Base-by-base conservation (phyloP, 495 filamentous ascomycete species). In the Durotheca rogersii region DNA sequence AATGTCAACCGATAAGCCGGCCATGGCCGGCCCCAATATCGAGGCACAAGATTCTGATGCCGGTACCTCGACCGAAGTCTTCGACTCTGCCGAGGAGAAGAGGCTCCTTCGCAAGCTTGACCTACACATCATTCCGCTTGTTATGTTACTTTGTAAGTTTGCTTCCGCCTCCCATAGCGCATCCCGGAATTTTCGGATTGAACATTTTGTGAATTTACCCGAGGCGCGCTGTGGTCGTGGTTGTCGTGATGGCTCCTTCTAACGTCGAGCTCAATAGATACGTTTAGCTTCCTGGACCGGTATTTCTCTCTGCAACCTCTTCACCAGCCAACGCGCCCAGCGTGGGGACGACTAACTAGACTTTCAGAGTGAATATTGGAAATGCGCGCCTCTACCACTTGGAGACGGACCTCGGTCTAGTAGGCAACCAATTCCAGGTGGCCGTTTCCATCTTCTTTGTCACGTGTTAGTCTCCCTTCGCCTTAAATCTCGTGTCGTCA, bases 391-490 rank as follows among this genome's bases (percentile, higher is more conserved):
- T 90, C 19, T 89, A 88, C 54, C 72, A 73, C 6, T 45, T 91
- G 40, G 85, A 88, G 67, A 70, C 77, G 40, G 87, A 90, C 50
- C 72, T 91, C 6, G 71, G 75, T 1, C 62, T 88, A 35, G 62
- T 69, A 5, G 76, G 78, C 11, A 75, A 84, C 43, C 79, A 88
- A 63, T 90, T 84, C 64, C 82, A 90, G 65, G 69, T 81, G 21
- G 75, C 84, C 17, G 81, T 89, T 10, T 85, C 81, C 5, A 82
- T 87, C 55, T 72, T 91, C 19, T 91, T 89, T 53, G 83, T 89
- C 39, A 87, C 86, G 6, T 86, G 62, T 82, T 54, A 45, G 76
- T 61, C 21, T 19, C 20, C n/a, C 30, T 1, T 3, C 14, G 7
- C 6, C 10, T 23, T 12, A 18, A 25, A 9, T 4, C 6, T 14